These are phyloP conservation scores for Linum trigynum DNA, from an alignment of 345 rosid species.

Conservation along the genomic window DNA sequence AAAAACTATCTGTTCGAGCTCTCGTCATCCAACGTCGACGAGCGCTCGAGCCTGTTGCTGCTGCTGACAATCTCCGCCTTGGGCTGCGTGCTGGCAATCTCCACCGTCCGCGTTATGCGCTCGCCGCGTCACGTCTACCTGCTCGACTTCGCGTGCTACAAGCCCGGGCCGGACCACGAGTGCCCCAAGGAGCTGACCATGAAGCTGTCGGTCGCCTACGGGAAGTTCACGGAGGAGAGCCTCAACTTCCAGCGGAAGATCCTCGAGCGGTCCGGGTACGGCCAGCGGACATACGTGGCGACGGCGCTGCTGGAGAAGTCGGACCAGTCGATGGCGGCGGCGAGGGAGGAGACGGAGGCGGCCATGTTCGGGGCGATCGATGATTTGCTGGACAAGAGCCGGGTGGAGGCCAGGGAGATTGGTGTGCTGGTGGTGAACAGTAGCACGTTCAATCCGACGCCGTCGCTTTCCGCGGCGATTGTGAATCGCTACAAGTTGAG, in stretches of 20 bases:
- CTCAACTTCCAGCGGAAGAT: slow-evolving; percentile 12
- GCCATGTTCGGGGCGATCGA: slow-evolving; percentile 19
- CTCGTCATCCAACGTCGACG: too few relatives aligned
- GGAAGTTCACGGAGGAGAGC: slow-evolving; percentile 9
- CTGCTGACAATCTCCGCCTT: too few relatives aligned
- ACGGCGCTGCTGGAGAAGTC: neutral
- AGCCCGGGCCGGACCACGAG: slow-evolving; percentile 4
- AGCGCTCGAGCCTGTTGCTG: too few relatives aligned
- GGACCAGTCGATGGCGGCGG: slow-evolving; percentile 2
- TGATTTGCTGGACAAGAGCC: slow-evolving; percentile 12
- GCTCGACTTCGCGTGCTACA: slow-evolving; percentile 18
- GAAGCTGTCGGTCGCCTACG: neutral
- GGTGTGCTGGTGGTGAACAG: slow-evolving; percentile 20
- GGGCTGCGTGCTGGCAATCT: too few relatives aligned
- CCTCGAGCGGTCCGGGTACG: slow-evolving; percentile 15
- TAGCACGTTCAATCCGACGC: slow-evolving; percentile 19
- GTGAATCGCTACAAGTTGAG: slow-evolving; percentile 18
- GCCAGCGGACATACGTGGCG: slow-evolving; percentile 12
- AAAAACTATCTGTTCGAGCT: too few relatives aligned
- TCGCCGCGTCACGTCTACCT: slow-evolving; percentile 11
- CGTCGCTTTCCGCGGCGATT: slow-evolving; percentile 18
- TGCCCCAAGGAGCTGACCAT: slow-evolving; percentile 4
- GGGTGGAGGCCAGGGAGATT: slow-evolving; percentile 11
- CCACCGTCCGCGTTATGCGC: too few relatives aligned
- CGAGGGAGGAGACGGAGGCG: neutral